Evolutionary conservation across 176 grass and related monocot genomes (phyloP).

Genomic region (Eleusine coracana): DNA sequence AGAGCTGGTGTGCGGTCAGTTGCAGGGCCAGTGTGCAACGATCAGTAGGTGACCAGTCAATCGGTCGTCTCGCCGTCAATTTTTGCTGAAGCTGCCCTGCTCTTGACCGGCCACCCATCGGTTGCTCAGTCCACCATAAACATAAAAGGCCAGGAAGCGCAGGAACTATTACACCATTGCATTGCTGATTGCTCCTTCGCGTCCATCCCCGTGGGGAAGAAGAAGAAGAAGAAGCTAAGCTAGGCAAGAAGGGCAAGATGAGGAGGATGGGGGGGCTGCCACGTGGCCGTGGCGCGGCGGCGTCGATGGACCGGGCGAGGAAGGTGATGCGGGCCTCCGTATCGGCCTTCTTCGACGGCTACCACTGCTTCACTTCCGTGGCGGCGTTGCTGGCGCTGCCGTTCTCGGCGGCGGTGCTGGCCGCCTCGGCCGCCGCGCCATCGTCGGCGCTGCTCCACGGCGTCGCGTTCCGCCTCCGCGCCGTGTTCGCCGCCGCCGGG

Average conservation of each 20-base stretch:
- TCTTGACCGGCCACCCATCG: slow-evolving; percentile 42
- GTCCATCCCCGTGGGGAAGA: neutral
- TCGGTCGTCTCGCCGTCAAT: neutral
- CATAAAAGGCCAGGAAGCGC: neutral
- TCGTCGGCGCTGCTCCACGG: slow-evolving; percentile 27
- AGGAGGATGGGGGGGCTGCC: slow-evolving; percentile 32
- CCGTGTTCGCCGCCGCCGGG: slow-evolving; percentile 68
- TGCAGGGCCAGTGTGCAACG: neutral
- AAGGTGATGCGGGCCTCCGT: slow-evolving; percentile 54
- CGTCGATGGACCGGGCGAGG: slow-evolving; percentile 55
- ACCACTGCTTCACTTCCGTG: slow-evolving; percentile 71
- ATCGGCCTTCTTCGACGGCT: slow-evolving; percentile 65
- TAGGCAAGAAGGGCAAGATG: neutral
- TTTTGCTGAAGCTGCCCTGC: neutral
- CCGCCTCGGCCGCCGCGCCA: slow-evolving; percentile 40
- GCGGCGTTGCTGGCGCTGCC: slow-evolving; percentile 70
- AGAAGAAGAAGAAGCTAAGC: neutral
- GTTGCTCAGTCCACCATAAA: slow-evolving; percentile 27
- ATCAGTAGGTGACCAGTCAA: slow-evolving; percentile 16
- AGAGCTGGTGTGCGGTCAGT: neutral
- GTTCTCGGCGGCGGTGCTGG: slow-evolving; percentile 60
- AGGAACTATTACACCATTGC: slow-evolving; percentile 24
- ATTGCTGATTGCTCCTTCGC: slow-evolving; percentile 29
- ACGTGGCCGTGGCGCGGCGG: neutral
- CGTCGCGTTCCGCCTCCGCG: slow-evolving; percentile 54